Conservation (phyloP, 305 asterid species). For the Plantago coronopus region DNA sequence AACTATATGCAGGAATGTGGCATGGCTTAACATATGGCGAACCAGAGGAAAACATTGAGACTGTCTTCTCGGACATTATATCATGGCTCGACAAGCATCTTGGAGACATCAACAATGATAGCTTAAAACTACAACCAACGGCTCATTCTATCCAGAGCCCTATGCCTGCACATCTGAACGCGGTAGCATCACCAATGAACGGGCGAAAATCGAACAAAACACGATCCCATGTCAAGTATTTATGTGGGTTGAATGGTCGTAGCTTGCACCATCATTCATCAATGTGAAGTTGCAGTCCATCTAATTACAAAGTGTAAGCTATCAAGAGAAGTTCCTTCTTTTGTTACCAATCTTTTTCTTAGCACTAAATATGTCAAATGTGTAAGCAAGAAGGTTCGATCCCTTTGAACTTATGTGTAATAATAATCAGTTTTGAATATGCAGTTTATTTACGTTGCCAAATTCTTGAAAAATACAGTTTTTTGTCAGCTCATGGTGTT, state of each 20-base stretch:
- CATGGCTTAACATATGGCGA: constrained; percentile 84
- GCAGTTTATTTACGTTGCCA: too few species aligned
- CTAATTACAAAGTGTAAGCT: neutral
- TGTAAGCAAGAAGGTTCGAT: too few species aligned
- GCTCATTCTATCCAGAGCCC: constrained; percentile 6
- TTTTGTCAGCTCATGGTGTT: too few species aligned
- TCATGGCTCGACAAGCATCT: constrained; percentile 69
- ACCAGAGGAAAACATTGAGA: constrained; percentile 62
- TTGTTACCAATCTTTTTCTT: too few species aligned
- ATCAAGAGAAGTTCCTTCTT: too few species aligned
- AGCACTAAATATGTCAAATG: too few species aligned
- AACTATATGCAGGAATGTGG: constrained; percentile 94
- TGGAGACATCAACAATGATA: constrained; percentile 4
- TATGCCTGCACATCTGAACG: constrained; percentile 10
- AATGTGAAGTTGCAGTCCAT: constrained; percentile 29
- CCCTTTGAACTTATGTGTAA: too few species aligned
- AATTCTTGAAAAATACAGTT: too few species aligned
- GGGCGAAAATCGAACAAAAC: constrained; percentile 22
- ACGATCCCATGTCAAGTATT: constrained; percentile 37
- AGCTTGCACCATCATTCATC: constrained; percentile 51
- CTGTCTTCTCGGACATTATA: constrained; percentile 70
- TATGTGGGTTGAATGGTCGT: constrained; percentile 63
- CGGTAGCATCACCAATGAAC: constrained; percentile 26
- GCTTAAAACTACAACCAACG: neutral
- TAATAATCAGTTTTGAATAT: too few species aligned